These are phyloP conservation scores for Pichia insulana DNA, from an alignment of 805 yeast genomes.

Conservation along the genomic window DNA sequence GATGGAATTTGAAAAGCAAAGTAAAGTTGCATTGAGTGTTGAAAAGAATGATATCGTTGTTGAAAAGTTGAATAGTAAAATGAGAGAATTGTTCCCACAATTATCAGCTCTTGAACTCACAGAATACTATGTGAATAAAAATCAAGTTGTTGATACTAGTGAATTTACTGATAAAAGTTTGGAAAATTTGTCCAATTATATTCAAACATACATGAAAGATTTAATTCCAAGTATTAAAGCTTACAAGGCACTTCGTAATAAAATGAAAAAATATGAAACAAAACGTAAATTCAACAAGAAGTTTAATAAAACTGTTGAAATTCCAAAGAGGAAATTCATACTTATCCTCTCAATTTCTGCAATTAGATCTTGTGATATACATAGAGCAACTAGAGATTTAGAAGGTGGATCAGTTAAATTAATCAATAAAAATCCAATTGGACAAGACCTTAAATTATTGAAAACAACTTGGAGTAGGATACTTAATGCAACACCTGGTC, in stretches of 20 bases:
- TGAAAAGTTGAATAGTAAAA: constrained; percentile 54
- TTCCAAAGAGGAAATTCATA: constrained; percentile 34
- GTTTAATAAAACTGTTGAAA: constrained; percentile 14
- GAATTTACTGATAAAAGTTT: constrained; percentile 48
- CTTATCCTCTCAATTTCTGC: constrained; percentile 66
- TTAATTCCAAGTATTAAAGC: constrained; percentile 32
- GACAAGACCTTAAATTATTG: constrained; percentile 47
- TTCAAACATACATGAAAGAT: constrained; percentile 41
- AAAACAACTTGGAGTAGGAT: constrained; percentile 39
- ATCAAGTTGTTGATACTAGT: constrained; percentile 53
- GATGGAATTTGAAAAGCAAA: constrained; percentile 54
- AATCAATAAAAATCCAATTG: constrained; percentile 65
- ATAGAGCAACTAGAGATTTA: constrained; percentile 46
- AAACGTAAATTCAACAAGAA: constrained; percentile 24
- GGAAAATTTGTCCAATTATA: constrained; percentile 46
- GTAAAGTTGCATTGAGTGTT: constrained; percentile 46
- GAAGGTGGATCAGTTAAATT: constrained; percentile 50
- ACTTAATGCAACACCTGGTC: constrained; percentile 56
- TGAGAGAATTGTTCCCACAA: constrained; percentile 54
- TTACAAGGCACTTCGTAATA: constrained; percentile 21
- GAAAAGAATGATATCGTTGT: constrained; percentile 53
- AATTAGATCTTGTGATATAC: constrained; percentile 78
- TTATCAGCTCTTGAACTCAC: constrained; percentile 68
- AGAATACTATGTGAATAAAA: constrained; percentile 48
- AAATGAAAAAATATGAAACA: constrained; percentile 18